Percentiles rank a stretch among this genome's conserved stretches.
Evolutionary conservation across 164 flowering plant species (phyloP).

Genomic region (Kingdonia uniflora): DNA sequence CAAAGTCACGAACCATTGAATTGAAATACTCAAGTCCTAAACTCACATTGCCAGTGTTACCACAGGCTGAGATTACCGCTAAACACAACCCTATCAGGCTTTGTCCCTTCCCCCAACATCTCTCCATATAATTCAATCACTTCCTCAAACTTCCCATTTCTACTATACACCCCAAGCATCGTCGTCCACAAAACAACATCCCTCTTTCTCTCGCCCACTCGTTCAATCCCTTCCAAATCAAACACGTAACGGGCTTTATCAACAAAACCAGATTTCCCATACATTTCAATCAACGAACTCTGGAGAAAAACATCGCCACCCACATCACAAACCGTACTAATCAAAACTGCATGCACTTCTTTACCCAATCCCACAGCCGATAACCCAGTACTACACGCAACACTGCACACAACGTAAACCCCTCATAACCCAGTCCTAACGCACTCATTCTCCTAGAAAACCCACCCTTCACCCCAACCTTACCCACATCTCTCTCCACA

Average conservation of each 20-base stretch:
- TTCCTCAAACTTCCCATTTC: constrained; percentile 39
- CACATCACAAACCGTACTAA: constrained; percentile 20
- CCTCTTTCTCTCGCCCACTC: constrained; percentile 12
- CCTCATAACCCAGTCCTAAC: constrained; percentile 33
- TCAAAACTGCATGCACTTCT: constrained; percentile 37
- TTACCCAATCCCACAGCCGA: constrained; percentile 40
- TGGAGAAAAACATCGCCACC: constrained; percentile 39
- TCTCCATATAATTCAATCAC: constrained; percentile 36
- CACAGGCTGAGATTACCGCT: constrained; percentile 65
- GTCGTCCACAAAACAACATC: constrained; percentile 81
- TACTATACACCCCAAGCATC: constrained; percentile 55
- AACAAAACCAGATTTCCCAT: constrained; percentile 65
- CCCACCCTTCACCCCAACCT: constrained; percentile 30
- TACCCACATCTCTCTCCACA: constrained; percentile 50
- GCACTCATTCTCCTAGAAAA: constrained; percentile 29
- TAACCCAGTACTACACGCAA: constrained; percentile 44
- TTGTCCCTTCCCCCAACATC: constrained; percentile 44
- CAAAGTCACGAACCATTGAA: constrained; percentile 41
- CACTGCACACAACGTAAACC: constrained; percentile 42
- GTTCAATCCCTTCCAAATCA: constrained; percentile 21
- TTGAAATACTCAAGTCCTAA: constrained; percentile 50
- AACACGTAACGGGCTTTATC: constrained; percentile 42
- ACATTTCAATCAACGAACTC: constrained; percentile 74
- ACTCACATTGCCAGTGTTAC: constrained; percentile 50
- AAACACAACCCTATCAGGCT: constrained; percentile 54